Conservation (phyloP, 2,329 filamentous ascomycete species). For the Bipolaris zeicola region DNA sequence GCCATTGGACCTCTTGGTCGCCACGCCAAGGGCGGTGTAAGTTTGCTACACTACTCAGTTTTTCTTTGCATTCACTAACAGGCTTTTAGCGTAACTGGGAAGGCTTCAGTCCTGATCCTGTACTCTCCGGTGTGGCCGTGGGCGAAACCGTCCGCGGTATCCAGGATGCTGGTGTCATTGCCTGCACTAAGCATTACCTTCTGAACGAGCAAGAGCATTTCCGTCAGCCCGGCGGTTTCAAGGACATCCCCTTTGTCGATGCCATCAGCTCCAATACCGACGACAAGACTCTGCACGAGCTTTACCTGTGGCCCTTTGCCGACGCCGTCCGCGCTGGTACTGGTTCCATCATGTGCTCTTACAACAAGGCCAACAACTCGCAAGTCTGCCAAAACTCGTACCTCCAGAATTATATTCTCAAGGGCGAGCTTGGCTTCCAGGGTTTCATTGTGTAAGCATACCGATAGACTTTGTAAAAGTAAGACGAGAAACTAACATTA, state of each 20-base stretch:
- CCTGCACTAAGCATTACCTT: conserved; percentile 71
- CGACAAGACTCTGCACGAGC: conserved; percentile 67
- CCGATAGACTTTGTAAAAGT: not conserved
- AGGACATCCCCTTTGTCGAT: conserved; percentile 66
- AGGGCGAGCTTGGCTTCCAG: conserved; percentile 80
- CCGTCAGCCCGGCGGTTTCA: conserved; percentile 66
- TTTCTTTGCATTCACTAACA: conserved; percentile 3
- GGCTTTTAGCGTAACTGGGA: conserved; percentile 35
- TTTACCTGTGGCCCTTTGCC: conserved; percentile 66
- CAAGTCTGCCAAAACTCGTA: conserved; percentile 81
- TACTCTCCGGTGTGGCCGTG: conserved; percentile 73
- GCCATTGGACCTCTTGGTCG: conserved; percentile 76
- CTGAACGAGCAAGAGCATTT: conserved; percentile 66
- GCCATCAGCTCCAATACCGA: conserved; percentile 65
- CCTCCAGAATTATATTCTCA: conserved; percentile 75
- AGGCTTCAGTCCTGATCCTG: conserved; percentile 73
- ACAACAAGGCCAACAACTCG: conserved; percentile 80
- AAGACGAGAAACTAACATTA: not conserved
- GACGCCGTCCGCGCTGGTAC: conserved; percentile 58
- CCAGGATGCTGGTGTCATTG: conserved; percentile 80
- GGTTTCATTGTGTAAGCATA: conserved; percentile 50
- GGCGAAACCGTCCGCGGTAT: conserved; percentile 78
- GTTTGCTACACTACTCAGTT: conserved; percentile 55
- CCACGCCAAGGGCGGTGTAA: conserved; percentile 64
- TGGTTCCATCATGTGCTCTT: conserved; percentile 63